phyloP scores from a whole-genome alignment of 228 moss, liverwort and hornwort species.

The Sphagnum magellanicum region DNA sequence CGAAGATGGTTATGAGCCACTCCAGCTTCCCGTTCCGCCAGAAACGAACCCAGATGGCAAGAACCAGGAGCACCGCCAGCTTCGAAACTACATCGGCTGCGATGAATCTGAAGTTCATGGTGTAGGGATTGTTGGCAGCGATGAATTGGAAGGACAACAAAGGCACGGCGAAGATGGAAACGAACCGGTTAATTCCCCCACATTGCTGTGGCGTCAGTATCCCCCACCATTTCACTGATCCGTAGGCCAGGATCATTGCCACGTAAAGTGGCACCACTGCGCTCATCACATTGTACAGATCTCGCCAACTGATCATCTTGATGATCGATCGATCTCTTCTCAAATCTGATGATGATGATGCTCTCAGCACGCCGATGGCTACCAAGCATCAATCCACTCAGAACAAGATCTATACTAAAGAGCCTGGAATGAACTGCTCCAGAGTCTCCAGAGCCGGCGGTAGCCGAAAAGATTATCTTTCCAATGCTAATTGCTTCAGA shows the following conservation, averaged over 20 bases:
- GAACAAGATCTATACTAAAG: no score
- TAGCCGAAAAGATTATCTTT: no score
- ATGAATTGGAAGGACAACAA: slow-evolving; percentile 50
- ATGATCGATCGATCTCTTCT: no score
- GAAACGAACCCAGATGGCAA: slow-evolving; percentile 42
- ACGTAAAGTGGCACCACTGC: slow-evolving; percentile 51
- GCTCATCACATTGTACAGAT: slow-evolving; percentile 45
- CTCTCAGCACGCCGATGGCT: no score
- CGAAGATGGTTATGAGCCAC: slow-evolving; percentile 60
- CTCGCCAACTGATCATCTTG: slow-evolving; percentile 33
- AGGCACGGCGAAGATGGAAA: slow-evolving; percentile 50
- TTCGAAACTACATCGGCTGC: slow-evolving; percentile 42
- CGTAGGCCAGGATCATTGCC: slow-evolving; percentile 60
- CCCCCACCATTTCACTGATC: slow-evolving; percentile 58
- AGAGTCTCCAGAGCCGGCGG: no score
- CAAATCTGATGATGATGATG: no score
- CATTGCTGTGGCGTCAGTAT: slow-evolving; percentile 49
- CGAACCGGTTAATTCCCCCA: slow-evolving; percentile 52
- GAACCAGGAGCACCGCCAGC: slow-evolving; percentile 18
- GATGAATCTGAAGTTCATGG: slow-evolving; percentile 46
- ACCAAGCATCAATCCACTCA: no score
- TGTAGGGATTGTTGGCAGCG: slow-evolving; percentile 36
- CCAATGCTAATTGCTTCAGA: no score
- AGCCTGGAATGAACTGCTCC: no score
- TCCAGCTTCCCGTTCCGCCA: slow-evolving; percentile 33